Evolutionary conservation across 257 asterid genomes (phyloP).

Genomic region (Solanum lycopersicoides): DNA sequence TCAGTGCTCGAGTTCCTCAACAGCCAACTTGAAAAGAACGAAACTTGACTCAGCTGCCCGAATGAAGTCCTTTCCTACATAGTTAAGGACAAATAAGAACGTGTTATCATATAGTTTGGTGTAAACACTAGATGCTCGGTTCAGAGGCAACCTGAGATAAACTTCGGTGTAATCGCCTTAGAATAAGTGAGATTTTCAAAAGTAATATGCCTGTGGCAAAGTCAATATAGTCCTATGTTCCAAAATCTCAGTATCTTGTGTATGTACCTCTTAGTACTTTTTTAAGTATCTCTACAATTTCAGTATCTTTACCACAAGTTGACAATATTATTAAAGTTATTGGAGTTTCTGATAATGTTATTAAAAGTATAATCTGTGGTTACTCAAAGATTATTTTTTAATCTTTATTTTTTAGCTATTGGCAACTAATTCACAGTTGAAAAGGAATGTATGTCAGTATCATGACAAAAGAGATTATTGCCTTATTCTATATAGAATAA

Average conservation of each 20-base stretch:
- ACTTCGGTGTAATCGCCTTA: neutral
- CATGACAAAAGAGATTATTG: too few relatives aligned
- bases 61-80: neutral
- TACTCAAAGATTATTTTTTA: neutral
- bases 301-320: neutral
- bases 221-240: neutral
- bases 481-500: too few relatives aligned
- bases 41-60: conserved; percentile 4
- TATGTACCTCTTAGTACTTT: neutral
- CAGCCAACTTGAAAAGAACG: conserved; percentile 36
- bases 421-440: neutral
- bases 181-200: neutral
- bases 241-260: neutral
- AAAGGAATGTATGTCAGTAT: too few relatives aligned
- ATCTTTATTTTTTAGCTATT: neutral
- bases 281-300: neutral
- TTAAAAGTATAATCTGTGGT: neutral
- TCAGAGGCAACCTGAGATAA: neutral
- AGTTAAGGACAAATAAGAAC: neutral
- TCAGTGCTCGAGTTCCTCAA: conserved; percentile 71
- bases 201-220: neutral
- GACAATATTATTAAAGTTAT: neutral
- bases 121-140: neutral
- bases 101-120: neutral
- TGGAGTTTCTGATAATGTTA: neutral